Evolutionary conservation across 306 rosid species (phyloP).

Genomic region (Psophocarpus tetragonolobus): DNA sequence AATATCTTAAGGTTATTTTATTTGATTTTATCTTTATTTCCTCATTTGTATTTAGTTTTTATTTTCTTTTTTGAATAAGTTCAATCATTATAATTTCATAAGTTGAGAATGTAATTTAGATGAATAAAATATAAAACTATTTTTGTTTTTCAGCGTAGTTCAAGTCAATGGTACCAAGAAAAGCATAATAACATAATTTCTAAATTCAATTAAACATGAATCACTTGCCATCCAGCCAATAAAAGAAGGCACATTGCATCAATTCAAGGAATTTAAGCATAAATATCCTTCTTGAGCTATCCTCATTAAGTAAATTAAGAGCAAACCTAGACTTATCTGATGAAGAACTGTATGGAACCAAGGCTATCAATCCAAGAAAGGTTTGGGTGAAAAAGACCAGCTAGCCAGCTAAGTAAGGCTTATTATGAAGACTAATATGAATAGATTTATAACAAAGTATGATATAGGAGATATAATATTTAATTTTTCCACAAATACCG

Average conservation of each 20-base stretch:
- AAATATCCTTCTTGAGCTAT: slow-evolving; percentile 10
- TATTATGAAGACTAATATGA: slow-evolving; percentile 11
- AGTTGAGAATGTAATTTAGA: too few relatives aligned
- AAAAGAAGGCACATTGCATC: slow-evolving; percentile 13
- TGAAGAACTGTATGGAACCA: slow-evolving; percentile 23
- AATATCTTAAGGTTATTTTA: too few relatives aligned
- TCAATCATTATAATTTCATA: too few relatives aligned
- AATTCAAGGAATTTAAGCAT: slow-evolving; percentile 18
- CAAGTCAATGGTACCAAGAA: neutral
- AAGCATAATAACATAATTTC: neutral
- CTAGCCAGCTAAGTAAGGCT: neutral
- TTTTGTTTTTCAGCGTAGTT: too few relatives aligned
- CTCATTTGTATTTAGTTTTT: too few relatives aligned
- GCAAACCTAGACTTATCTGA: neutral
- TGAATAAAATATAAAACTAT: too few relatives aligned
- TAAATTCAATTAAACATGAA: slow-evolving; percentile 27
- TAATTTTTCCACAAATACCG: neutral
- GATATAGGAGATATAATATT: slow-evolving; percentile 1
- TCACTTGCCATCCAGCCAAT: slow-evolving; percentile 7
- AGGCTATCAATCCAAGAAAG: neutral
- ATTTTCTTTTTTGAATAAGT: too few relatives aligned
- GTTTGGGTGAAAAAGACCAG: neutral
- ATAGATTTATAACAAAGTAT: neutral
- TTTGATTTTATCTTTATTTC: too few relatives aligned
- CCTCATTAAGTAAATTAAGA: neutral